Evolutionary conservation across 768 basidiomycete species (phyloP).

Genomic region (Suillus weaverae): DNA sequence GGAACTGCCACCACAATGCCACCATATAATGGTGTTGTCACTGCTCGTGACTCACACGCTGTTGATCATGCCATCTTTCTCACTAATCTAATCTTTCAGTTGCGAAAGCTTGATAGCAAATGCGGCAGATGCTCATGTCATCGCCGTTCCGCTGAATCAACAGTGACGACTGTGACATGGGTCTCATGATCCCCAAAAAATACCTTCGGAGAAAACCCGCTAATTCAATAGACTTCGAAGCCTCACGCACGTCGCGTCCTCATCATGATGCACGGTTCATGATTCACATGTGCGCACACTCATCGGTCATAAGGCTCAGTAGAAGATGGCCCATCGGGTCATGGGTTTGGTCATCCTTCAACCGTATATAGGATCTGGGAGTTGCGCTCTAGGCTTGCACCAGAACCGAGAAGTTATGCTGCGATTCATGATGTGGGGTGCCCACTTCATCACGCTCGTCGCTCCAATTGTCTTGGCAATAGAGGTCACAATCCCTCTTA

Average conservation of each 20-base stretch:
- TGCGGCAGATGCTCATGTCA: neutral
- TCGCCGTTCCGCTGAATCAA: neutral
- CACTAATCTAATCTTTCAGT: neutral
- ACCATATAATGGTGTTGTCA: too few species aligned
- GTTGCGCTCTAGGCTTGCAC: neutral
- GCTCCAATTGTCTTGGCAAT: slow-evolving; percentile 12
- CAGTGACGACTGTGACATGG: neutral
- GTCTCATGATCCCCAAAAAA: neutral
- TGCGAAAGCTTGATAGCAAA: neutral
- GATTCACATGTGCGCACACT: too few species aligned
- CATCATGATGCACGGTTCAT: too few species aligned
- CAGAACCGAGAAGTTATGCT: slow-evolving; percentile 2
- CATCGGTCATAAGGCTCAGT: slow-evolving; percentile 4
- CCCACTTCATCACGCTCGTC: slow-evolving; percentile 5
- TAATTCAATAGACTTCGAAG: neutral
- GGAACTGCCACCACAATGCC: neutral
- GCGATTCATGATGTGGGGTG: slow-evolving; percentile 8
- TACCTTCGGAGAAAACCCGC: neutral
- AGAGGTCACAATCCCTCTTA: slow-evolving; percentile 42
- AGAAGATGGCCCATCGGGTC: neutral
- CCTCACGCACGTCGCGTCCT: neutral
- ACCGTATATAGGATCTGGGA: neutral
- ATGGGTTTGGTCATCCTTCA: neutral
- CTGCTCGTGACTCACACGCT: too few species aligned
- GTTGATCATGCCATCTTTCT: too few species aligned